phyloP scores from a whole-genome alignment of 1,284 basidiomycete species.

The Volvariella volvacea region DNA sequence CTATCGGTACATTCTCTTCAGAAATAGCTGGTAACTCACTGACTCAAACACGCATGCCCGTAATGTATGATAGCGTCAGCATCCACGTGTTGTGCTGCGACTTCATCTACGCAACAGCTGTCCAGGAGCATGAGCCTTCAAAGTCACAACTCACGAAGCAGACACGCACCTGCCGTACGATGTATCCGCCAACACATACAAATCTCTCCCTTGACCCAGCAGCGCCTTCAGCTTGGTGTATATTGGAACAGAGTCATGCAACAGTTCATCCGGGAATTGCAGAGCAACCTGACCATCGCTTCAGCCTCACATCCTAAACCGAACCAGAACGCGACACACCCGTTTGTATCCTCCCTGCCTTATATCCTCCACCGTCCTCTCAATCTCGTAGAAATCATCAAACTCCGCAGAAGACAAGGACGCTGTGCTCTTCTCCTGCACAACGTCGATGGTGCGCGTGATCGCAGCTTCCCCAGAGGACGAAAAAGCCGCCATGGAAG shows the following conservation, averaged over 20 bases:
- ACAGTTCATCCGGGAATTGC: slow-evolving; percentile 94
- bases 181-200: slow-evolving; percentile 93
- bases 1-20: not conserved
- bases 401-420: slow-evolving; percentile 32
- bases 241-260: slow-evolving; percentile 86
- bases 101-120: slow-evolving; percentile 96
- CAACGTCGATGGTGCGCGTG: slow-evolving; percentile 40
- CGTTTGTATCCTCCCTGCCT: slow-evolving; percentile 47
- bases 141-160: slow-evolving; percentile 11
- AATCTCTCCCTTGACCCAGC: slow-evolving; percentile 47
- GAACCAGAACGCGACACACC: slow-evolving; percentile 31
- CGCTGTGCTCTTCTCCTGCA: slow-evolving; percentile 28
- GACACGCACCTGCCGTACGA: slow-evolving; percentile 85
- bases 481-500: slow-evolving; percentile 34
- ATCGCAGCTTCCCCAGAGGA: slow-evolving; percentile 59
- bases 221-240: slow-evolving; percentile 61
- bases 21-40: slow-evolving; percentile 39
- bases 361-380: slow-evolving; percentile 47
- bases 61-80: slow-evolving; percentile 94
- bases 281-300: slow-evolving; percentile 63
- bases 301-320: too few species aligned
- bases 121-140: slow-evolving; percentile 2
- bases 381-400: slow-evolving; percentile 57
- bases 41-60: slow-evolving; percentile 93
- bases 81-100: slow-evolving; percentile 91